Conservation (phyloP, 2,329 filamentous ascomycete genomes). For the Fusarium sulawesiense region DNA sequence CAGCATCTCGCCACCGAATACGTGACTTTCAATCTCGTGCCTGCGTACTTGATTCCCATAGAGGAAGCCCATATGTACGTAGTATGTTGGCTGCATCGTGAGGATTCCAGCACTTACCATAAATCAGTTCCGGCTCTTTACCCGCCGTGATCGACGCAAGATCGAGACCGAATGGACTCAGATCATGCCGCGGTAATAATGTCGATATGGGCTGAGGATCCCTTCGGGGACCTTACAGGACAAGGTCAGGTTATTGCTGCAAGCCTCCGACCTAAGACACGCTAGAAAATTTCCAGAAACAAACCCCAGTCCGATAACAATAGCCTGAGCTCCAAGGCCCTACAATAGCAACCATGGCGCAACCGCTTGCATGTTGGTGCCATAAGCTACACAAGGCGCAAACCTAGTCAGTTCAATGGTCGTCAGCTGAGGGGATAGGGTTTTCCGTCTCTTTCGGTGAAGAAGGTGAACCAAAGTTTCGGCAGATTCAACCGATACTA, state of each 20-base stretch:
- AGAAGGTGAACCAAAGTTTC: constrained; percentile 15
- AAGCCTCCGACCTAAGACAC: constrained; percentile 21
- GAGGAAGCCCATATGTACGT: neutral
- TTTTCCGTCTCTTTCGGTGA: constrained; percentile 17
- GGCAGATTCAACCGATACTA: constrained; percentile 15
- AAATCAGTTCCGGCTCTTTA: neutral
- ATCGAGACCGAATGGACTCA: constrained; percentile 6
- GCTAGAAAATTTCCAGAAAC: constrained; percentile 48
- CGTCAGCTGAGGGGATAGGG: constrained; percentile 42
- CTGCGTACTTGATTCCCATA: neutral
- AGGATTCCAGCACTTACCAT: constrained; percentile 2
- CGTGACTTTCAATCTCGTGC: neutral
- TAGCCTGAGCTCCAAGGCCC: neutral
- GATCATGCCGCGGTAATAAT: constrained; percentile 15
- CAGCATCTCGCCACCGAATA: neutral
- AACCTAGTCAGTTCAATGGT: constrained; percentile 20
- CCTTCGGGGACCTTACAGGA: constrained; percentile 31
- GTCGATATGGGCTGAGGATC: constrained; percentile 37
- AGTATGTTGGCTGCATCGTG: neutral
- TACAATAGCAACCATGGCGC: constrained; percentile 1
- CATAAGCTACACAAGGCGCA: neutral
- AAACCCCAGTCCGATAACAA: constrained; percentile 17
- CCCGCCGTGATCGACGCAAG: neutral
- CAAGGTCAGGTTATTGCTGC: neutral
- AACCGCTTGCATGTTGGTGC: constrained; percentile 20